Base-by-base conservation (phyloP, 2,329 filamentous ascomycete species). In the Botrytis deweyae region DNA sequence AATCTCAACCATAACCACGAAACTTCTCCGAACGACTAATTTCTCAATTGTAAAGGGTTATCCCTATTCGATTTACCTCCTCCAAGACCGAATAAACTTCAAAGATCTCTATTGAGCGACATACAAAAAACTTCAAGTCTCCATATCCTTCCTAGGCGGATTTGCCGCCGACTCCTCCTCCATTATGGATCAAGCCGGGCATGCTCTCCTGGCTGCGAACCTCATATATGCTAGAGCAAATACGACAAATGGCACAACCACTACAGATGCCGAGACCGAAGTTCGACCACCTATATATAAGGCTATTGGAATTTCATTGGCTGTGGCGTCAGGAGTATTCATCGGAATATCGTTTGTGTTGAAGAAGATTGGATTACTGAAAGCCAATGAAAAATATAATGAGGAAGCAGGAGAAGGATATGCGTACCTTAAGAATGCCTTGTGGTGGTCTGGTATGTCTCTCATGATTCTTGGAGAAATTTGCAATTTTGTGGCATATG, bases 391-490 rank as follows among this genome's bases (percentile, higher is more conserved):
- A 79, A 98, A 98, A 83, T 98, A 98, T 86, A 92, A 97, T 76
- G 94, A 98, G 84, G 93, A 93, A 77, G 95, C 96, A 0, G 96
- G 96, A 75, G 95, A 98, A 83, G 96, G 96, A 73, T 98, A 98
- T 82, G 95, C 95, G 76, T 99, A 98, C 82, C 89, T 99, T 79
- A 97, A 97, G 85, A 98, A 98, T 80, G 86, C 86, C 33, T 97
- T 89, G 85, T 99, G 96, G 96, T 99, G 96, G 96, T 83, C 86
- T 1, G 96, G 96, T 78, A 98, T 99, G 96, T 94, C 86, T 0
- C 87, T 98, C 74, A 98, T 99, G 96, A 97, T 98, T 78, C 80
- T 98, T 62, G 96, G 96, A 78, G 96, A 99, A 83, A 89, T 97
- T 73, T 97, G 94, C 88, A 99, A 99, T 84, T 97, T 98, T 82